A percentile compares a stretch with the other conserved stretches of the same genome.
Evolutionary conservation across 1,139 yeast genomes (phyloP).

Genomic region (Hanseniaspora sp.): DNA sequence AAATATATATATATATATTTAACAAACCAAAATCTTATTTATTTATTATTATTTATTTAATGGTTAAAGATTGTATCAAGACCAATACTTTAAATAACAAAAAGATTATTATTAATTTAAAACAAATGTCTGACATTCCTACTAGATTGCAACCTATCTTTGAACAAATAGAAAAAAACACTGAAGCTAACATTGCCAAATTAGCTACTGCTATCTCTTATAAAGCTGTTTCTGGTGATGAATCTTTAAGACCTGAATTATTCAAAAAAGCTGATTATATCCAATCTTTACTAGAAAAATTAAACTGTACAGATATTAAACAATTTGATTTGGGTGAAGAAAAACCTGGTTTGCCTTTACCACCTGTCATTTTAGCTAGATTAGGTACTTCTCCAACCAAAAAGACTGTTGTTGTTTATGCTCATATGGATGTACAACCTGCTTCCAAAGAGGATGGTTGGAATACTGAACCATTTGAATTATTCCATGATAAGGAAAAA

Average conservation of each 20-base stretch:
- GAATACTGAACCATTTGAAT: constrained; percentile 79
- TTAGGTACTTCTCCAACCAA: constrained; percentile 61
- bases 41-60: background rate
- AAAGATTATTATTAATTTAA: background rate
- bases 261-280: constrained; percentile 76
- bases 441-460: constrained; percentile 89
- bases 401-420: constrained; percentile 82
- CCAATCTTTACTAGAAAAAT: constrained; percentile 48
- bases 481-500: constrained; percentile 43
- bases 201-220: constrained; percentile 76
- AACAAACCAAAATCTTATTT: background rate
- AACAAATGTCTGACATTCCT: constrained; percentile 15
- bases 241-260: constrained; percentile 73
- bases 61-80: background rate
- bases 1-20: background rate
- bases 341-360: constrained; percentile 71
- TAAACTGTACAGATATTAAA: constrained; percentile 77
- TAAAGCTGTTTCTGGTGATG: constrained; percentile 91
- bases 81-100: background rate
- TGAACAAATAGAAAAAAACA: constrained; percentile 55
- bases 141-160: constrained; percentile 30
- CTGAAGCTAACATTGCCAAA: constrained; percentile 57
- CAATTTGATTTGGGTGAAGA: constrained; percentile 75
- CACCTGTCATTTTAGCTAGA: constrained; percentile 85
- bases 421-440: constrained; percentile 98